A percentile compares a stretch with the other conserved stretches of the same genome.
phyloP scores from a whole-genome alignment of 148 eudicot genomes.

The Rhododendron ovatum region DNA sequence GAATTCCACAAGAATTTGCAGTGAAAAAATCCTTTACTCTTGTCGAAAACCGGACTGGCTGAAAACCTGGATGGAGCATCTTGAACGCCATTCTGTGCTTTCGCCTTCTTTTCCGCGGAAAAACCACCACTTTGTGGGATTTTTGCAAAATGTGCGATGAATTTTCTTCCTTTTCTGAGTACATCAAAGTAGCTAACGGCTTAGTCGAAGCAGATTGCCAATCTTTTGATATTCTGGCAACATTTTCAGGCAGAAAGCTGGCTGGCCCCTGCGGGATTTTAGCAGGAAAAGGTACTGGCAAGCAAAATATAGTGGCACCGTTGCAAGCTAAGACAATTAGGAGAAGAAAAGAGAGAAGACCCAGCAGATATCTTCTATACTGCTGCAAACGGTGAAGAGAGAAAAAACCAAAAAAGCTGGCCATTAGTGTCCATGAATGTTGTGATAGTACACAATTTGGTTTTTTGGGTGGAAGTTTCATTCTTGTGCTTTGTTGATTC shows the following conservation, averaged over 20 bases:
- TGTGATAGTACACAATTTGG: background rate
- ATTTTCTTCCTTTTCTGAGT: slow-evolving; percentile 16
- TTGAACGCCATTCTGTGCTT: slow-evolving; percentile 5
- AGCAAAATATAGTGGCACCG: slow-evolving; percentile 27
- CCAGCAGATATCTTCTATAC: slow-evolving; percentile 6
- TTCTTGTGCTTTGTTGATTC: background rate
- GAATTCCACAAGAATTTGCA: slow-evolving; percentile 35
- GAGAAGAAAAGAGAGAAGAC: slow-evolving; percentile 26
- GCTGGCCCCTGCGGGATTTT: slow-evolving; percentile 12
- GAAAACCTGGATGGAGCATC: slow-evolving; percentile 13
- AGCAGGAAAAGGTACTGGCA: slow-evolving; percentile 5
- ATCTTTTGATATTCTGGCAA: background rate
- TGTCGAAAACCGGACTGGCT: slow-evolving; percentile 25
- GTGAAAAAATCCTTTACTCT: slow-evolving; percentile 45
- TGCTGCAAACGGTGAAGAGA: background rate
- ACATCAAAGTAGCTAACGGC: slow-evolving; percentile 4
- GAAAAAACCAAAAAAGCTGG: background rate
- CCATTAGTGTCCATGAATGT: background rate
- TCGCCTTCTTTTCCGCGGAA: slow-evolving; percentile 4
- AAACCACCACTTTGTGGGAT: background rate
- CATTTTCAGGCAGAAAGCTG: slow-evolving; percentile 29
- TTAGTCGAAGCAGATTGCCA: slow-evolving; percentile 9
- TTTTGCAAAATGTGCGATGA: background rate
- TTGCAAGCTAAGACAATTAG: slow-evolving; percentile 34
- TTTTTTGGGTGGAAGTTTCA: background rate